Conservation (phyloP, 2,329 filamentous ascomycete genomes). For the Hymenotorrendiella dingleyae region DNA sequence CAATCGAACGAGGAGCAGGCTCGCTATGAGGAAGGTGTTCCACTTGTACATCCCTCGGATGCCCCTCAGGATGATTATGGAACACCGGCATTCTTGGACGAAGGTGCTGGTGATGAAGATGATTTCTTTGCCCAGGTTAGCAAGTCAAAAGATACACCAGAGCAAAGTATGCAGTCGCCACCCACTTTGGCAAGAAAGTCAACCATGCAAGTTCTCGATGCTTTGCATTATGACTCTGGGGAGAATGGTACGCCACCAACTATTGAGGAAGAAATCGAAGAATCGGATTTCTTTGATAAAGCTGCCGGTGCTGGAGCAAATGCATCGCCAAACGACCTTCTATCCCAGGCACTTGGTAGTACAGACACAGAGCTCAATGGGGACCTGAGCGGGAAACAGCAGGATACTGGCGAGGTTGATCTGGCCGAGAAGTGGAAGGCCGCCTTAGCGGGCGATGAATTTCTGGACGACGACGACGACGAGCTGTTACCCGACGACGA, state of each 20-base stretch:
- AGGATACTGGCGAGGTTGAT: constrained; percentile 43
- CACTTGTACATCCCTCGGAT: constrained; percentile 44
- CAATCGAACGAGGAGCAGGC: constrained; percentile 38
- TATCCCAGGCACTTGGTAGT: no score
- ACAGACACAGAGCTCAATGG: constrained; percentile 27
- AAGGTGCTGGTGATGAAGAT: constrained; percentile 36
- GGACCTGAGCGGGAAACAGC: constrained; percentile 31
- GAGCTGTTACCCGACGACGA: constrained; percentile 54
- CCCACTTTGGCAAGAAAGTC: constrained; percentile 57
- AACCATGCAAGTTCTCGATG: constrained; percentile 59
- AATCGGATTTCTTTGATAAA: constrained; percentile 16
- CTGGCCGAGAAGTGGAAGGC: constrained; percentile 78
- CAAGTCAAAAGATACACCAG: constrained; percentile 28
- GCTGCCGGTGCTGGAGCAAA: constrained; percentile 22
- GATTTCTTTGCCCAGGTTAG: constrained; percentile 52
- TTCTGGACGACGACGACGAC: constrained; percentile 48
- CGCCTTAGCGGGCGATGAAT: constrained; percentile 69
- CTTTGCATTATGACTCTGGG: constrained; percentile 35
- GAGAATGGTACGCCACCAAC: constrained; percentile 11
- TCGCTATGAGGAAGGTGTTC: constrained; percentile 65
- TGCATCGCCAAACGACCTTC: constrained; percentile 24
- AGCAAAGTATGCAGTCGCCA: constrained; percentile 1
- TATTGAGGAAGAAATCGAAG: constrained; percentile 4
- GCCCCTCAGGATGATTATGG: constrained; percentile 24
- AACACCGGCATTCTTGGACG: constrained; percentile 33